Base-by-base conservation (phyloP, 1,284 basidiomycete genomes). In the Rhodotorula sp. region DNA sequence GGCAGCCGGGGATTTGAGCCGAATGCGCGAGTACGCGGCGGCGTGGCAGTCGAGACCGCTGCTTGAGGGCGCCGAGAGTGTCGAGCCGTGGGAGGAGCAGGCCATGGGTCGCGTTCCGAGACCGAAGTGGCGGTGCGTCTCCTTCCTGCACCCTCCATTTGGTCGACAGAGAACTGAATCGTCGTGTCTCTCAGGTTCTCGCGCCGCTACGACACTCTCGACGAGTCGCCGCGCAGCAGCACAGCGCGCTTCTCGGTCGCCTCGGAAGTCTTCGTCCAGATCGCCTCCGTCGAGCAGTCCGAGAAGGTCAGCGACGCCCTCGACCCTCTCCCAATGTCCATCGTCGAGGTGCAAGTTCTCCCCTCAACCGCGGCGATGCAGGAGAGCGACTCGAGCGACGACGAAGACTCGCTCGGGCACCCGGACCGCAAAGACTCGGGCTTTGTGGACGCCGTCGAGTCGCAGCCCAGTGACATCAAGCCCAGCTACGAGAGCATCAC, bases 191-290 rank as follows among this genome's bases (percentile, higher is more conserved):
- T 16, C 65, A 67, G 65, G 27, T 67, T 58, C 59, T 67, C 65
- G 7, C 65, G 48, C 34, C 58, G 65, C 8, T 34, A 67, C 34
- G 59, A 67, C 19, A 23, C 45, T 19, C 9, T 10, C 23, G 8
- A 45, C 34, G 8, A 50, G 16, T 64, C 62, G 2, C 48, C 34
- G 10, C 62, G 53, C 48, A 46, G 19, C 49, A 10, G 25, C 21
- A 16, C 25, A 5, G 25, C 34, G 16, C 65, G 65, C 27, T 44
- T 25, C 45, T 67, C 59, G 10, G 27, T 55, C 53, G 65, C 65
- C 10, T 41, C 27, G 16, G 65, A 67, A 25, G 54, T 67, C 52
- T 17, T 55, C 45, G 65, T 67, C 45, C 42, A 60, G 17, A 45
- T 66, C 27, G 58, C 42, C 13, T 56, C 55, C 21, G 16, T 41